Evolutionary conservation across 495 filamentous ascomycete species (phyloP), one percentile per base, ranked within the genome.

Genomic region (Xylaria sp.): DNA sequence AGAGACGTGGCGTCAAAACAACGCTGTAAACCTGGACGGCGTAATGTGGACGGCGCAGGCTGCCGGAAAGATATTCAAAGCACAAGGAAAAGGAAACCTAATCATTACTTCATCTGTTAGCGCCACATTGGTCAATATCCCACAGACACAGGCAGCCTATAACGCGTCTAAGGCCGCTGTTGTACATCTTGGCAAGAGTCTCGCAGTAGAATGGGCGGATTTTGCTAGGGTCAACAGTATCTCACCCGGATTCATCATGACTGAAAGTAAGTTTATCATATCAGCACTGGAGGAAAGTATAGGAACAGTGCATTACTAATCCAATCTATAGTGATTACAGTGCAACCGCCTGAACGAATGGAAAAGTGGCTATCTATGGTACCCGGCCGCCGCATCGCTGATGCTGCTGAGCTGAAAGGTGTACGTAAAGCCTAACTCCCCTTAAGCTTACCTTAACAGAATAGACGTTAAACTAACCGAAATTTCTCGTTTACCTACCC

Each of bases 41-140:
- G 84, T 86, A 48, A 88, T 89, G 77, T 72, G 86, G 65, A 78
- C 82, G 72, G 76, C 85, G 29, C 87, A 88, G 70, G 84, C 87
- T 7, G 79, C 80, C 53, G 87, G 80, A 0, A 80, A 80, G 33
- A n/a, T 89, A 88, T 61, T 85, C 83, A 21, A 87, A 88, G 57
- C 24, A 17, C 66, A 59, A 19, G 66, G 66, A 6, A 59, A 35
- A 14, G 53, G 66, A 15, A 68, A 59, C 19, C 26, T 68, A 37
- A 82, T 91, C 70, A 85, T 88, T 72, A 86, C 89, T 57, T 86
- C 85, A 6, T 90, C 89, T 35, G 91, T 91, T 83, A 88, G 87
- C 44, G 89, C 88, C 63, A 81, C 80, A 21, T 83, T 91, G 50
- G 90, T 90, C 76, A 91, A 91, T 78, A 85, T 84, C 65, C 89